Conservation (phyloP, 176 grass and related monocot genomes). For the Cenchrus americanus region DNA sequence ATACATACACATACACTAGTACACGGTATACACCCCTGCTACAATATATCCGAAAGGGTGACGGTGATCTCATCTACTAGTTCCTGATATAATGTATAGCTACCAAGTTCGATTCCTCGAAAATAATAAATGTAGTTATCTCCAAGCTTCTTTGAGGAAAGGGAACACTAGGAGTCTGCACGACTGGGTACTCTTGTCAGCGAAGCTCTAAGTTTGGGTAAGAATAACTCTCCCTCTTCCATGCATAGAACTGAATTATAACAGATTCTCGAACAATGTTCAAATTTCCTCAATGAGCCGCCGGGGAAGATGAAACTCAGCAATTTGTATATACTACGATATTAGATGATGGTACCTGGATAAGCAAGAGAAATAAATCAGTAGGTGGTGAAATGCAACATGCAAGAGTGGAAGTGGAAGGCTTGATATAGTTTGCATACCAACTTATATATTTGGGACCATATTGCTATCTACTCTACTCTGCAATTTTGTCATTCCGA, state of each 20-base stretch:
- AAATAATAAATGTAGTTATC: constrained; percentile 14
- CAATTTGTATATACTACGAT: not conserved
- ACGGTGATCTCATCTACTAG: not conserved
- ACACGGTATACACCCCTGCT: constrained; percentile 24
- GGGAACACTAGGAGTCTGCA: not conserved
- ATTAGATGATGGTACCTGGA: constrained; percentile 15
- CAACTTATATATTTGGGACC: constrained; percentile 15
- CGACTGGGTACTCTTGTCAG: not conserved
- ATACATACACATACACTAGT: constrained; percentile 18
- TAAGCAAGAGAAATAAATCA: not conserved
- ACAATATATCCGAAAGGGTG: constrained; percentile 7
- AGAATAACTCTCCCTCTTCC: not conserved
- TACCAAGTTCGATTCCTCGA: not conserved
- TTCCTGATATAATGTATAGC: constrained; percentile 1
- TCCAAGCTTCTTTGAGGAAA: not conserved
- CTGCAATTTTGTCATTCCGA: constrained; percentile 13
- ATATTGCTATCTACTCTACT: constrained; percentile 33
- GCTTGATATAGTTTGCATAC: constrained; percentile 4
- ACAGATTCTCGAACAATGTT: constrained; percentile 39
- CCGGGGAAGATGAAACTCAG: constrained; percentile 21
- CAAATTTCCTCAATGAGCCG: constrained; percentile 24
- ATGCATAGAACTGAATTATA: constrained; percentile 30
- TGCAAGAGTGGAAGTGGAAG: constrained; percentile 1
- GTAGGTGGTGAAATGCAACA: not conserved
- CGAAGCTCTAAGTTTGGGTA: not conserved